These are phyloP conservation scores for Vitis rotundifolia DNA, from an alignment of 164 flowering plant genomes.

Conservation along the genomic window DNA sequence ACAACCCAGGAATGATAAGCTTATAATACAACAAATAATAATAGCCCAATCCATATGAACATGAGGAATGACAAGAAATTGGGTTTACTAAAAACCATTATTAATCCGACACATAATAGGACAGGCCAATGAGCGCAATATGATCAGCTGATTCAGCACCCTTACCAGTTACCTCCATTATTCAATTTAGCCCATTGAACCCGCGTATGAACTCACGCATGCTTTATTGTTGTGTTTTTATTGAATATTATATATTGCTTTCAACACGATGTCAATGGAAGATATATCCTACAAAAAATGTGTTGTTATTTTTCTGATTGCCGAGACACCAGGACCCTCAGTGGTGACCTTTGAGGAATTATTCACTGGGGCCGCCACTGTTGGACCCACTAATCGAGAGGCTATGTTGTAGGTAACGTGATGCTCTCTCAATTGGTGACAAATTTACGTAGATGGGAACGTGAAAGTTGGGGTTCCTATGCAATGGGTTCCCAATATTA, in stretches of 20 bases:
- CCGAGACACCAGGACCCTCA: too few relatives aligned
- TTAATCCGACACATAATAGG: conserved; percentile 7
- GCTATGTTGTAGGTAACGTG: not conserved
- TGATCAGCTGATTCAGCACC: too few relatives aligned
- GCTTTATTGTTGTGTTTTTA: too few relatives aligned
- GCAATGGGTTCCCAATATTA: conserved; percentile 9
- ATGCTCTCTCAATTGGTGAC: conserved; percentile 2
- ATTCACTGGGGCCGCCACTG: not conserved
- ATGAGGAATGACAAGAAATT: not conserved
- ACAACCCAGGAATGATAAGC: not conserved
- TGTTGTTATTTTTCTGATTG: too few relatives aligned
- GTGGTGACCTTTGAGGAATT: too few relatives aligned
- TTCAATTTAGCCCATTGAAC: too few relatives aligned
- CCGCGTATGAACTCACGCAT: too few relatives aligned
- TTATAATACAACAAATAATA: not conserved
- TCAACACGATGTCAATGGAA: too few relatives aligned
- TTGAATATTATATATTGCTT: too few relatives aligned
- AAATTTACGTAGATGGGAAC: conserved; percentile 1
- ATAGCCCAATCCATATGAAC: conserved; percentile 3
- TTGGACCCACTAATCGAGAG: not conserved
- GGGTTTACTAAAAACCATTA: not conserved
- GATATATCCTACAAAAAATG: too few relatives aligned
- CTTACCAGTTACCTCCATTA: too few relatives aligned
- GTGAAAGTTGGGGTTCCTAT: conserved; percentile 12
- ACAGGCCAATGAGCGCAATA: conserved; percentile 1